Evolutionary conservation across 1,284 basidiomycete species (phyloP).

Genomic region (Testicularia cyperi): DNA sequence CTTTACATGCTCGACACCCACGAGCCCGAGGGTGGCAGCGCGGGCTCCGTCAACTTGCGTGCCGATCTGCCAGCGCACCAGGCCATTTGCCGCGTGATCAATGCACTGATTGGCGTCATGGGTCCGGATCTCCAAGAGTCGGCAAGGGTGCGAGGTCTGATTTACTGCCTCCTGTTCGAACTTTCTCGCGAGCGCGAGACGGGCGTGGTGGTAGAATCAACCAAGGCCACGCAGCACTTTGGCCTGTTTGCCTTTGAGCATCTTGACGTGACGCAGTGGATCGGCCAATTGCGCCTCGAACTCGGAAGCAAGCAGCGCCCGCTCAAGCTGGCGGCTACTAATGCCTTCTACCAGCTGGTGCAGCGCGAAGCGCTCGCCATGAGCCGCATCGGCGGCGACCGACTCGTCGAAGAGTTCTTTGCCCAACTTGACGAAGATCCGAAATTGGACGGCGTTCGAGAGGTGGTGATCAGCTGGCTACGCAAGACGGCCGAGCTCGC

Average conservation of each 20-base stretch:
- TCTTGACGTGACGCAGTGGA: slow-evolving; percentile 48
- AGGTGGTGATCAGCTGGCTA: slow-evolving; percentile 93
- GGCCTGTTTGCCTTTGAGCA: slow-evolving; percentile 89
- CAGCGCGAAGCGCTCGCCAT: slow-evolving; percentile 90
- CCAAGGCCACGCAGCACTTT: slow-evolving; percentile 93
- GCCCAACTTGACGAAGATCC: slow-evolving; percentile 91
- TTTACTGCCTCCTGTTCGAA: slow-evolving; percentile 82
- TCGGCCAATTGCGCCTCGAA: slow-evolving; percentile 34
- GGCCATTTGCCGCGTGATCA: slow-evolving; percentile 84
- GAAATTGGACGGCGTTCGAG: slow-evolving; percentile 86
- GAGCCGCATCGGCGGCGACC: slow-evolving; percentile 89
- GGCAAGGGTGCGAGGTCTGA: slow-evolving; percentile 71
- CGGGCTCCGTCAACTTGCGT: slow-evolving; percentile 75
- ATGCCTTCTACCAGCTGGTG: slow-evolving; percentile 92
- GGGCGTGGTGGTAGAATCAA: slow-evolving; percentile 85
- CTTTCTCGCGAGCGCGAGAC: slow-evolving; percentile 81
- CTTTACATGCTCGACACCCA: slow-evolving; percentile 88
- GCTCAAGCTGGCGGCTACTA: slow-evolving; percentile 89
- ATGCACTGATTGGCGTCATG: slow-evolving; percentile 87
- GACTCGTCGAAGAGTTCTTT: slow-evolving; percentile 90
- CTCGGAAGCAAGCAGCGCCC: slow-evolving; percentile 63
- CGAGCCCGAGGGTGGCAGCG: slow-evolving; percentile 86
- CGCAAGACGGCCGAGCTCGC: slow-evolving; percentile 88
- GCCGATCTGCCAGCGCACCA: slow-evolving; percentile 90
- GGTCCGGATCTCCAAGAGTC: slow-evolving; percentile 95